Percentiles rank a stretch among this genome's conserved stretches.
Evolutionary conservation across 805 yeast species (phyloP).

Genomic region (Pachysolen tannophilus): DNA sequence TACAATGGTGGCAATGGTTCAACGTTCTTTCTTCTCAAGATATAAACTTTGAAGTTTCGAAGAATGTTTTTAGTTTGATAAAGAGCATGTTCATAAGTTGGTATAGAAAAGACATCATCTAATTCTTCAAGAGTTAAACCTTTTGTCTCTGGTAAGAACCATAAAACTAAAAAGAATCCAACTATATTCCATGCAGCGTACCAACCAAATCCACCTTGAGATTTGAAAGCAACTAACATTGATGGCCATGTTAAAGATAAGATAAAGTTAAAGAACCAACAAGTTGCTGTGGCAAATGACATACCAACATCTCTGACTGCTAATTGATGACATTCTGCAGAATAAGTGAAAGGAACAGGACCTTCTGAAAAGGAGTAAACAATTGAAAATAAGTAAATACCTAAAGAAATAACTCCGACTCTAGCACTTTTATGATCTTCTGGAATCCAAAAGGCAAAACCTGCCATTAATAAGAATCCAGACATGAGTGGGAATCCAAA

Average conservation of each 20-base stretch:
- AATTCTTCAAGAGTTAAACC: conserved; percentile 68
- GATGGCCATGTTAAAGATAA: conserved; percentile 78
- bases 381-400: conserved; percentile 64
- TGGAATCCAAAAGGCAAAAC: conserved; percentile 67
- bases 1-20: conserved; percentile 48
- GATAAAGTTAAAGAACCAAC: conserved; percentile 68
- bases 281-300: conserved; percentile 68
- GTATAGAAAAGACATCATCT: conserved; percentile 63
- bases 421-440: conserved; percentile 35
- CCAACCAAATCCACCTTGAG: conserved; percentile 85
- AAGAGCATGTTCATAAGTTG: conserved; percentile 46
- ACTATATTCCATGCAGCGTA: conserved; percentile 80
- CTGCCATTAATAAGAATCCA: conserved; percentile 50
- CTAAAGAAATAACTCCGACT: conserved; percentile 60
- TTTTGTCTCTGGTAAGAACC: conserved; percentile 68
- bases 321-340: conserved; percentile 78
- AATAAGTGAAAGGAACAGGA: conserved; percentile 83
- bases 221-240: conserved; percentile 52
- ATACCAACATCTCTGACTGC: conserved; percentile 76
- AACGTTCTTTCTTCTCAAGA: conserved; percentile 40
- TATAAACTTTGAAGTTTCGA: conserved; percentile 35
- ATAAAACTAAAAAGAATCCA: conserved; percentile 63
- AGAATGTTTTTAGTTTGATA: conserved; percentile 31
- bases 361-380: conserved; percentile 84
- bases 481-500: conserved; percentile 59